phyloP scores from a whole-genome alignment of 345 rosid genomes.

The Eucalyptus curtisii region DNA sequence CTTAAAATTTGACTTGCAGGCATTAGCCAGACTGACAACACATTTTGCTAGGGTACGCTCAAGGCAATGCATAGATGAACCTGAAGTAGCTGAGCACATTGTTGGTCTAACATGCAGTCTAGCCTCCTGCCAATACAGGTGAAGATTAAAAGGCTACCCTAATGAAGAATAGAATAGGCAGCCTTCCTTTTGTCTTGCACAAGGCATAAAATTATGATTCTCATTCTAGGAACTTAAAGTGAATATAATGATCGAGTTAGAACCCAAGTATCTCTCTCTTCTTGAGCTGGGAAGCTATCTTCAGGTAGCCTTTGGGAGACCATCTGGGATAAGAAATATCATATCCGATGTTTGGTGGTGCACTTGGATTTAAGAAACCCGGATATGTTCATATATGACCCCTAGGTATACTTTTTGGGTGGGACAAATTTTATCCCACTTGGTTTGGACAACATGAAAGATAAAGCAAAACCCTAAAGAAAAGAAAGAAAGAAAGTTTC shows the following conservation, averaged over 20 bases:
- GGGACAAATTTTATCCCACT: not conserved
- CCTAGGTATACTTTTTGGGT: not conserved
- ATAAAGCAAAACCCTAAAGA: not conserved
- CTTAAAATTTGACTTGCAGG: slow-evolving; percentile 19
- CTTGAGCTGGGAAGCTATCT: not conserved
- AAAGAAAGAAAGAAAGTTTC: not conserved
- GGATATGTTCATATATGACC: not conserved
- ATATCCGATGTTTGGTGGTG: not conserved
- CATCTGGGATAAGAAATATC: not conserved
- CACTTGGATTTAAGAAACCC: not conserved
- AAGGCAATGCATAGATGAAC: slow-evolving; percentile 84
- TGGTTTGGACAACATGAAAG: not conserved
- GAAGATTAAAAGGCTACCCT: not conserved
- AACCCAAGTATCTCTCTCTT: not conserved
- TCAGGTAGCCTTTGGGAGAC: not conserved
- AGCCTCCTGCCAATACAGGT: slow-evolving; percentile 89
- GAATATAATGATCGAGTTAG: not conserved
- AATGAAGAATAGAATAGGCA: not conserved
- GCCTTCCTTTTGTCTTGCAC: not conserved
- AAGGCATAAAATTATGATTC: not conserved
- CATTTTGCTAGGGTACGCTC: slow-evolving; percentile 62
- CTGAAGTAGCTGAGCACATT: slow-evolving; percentile 86
- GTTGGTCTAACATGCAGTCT: slow-evolving; percentile 76
- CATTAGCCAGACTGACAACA: slow-evolving; percentile 62
- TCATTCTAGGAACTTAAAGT: not conserved